A percentile compares a stretch with the other conserved stretches of the same genome.
Evolutionary conservation across 2,329 filamentous ascomycete genomes (phyloP).

Genomic region (Hansfordia pulvinata): DNA sequence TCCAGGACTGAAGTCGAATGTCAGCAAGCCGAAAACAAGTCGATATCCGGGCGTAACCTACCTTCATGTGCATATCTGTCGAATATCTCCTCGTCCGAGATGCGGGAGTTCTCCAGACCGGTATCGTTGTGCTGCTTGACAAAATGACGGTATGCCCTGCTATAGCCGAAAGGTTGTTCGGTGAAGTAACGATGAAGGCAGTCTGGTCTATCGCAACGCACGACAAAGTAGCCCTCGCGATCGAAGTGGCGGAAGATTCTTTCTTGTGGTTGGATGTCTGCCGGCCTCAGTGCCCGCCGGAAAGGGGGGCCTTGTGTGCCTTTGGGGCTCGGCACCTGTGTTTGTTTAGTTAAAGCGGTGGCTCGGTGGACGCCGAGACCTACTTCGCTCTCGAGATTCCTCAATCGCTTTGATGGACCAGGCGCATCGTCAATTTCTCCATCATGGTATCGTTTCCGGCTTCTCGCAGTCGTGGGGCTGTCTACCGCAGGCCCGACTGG

Average conservation of each 20-base stretch:
- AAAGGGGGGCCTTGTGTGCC: slow-evolving; percentile 5
- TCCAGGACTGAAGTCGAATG: no score
- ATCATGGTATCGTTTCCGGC: no score
- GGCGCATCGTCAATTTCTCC: no score
- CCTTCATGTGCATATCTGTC: slow-evolving; percentile 14
- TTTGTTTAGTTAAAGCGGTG: slow-evolving; percentile 5
- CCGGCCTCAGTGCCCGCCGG: slow-evolving; percentile 12
- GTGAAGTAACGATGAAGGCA: slow-evolving; percentile 10
- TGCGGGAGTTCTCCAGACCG: slow-evolving; percentile 4
- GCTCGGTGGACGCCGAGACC: no score
- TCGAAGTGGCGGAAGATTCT: slow-evolving; percentile 14
- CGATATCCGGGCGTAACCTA: no score
- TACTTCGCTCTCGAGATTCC: no score
- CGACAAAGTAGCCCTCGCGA: slow-evolving; percentile 12
- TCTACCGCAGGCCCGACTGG: no score
- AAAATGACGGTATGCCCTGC: slow-evolving; percentile 16
- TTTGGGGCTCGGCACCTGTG: slow-evolving; percentile 1
- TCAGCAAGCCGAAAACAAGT: no score
- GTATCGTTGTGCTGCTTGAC: slow-evolving; percentile 8
- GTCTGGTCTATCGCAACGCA: slow-evolving; percentile 12
- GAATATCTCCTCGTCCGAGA: slow-evolving; percentile 17
- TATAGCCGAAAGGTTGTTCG: slow-evolving; percentile 13
- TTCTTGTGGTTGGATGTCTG: slow-evolving; percentile 13
- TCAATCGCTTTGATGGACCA: no score
- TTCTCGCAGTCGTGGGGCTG: no score